These are phyloP conservation scores for Camellia japonica DNA, from an alignment of 148 eudicot species.

Conservation along the genomic window DNA sequence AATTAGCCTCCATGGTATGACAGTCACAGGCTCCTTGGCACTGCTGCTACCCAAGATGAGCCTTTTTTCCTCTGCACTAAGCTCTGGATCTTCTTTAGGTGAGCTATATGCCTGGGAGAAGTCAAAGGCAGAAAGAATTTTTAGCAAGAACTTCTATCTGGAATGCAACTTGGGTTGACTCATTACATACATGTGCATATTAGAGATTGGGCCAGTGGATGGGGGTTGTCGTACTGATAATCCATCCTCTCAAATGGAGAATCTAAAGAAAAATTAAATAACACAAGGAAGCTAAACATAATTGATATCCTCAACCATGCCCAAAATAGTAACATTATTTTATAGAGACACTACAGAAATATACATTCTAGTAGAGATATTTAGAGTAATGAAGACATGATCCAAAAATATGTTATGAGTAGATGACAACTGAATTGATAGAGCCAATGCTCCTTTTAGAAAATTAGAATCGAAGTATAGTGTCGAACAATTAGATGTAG, in stretches of 20 bases:
- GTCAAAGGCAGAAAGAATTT: not conserved
- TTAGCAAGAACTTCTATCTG: not conserved
- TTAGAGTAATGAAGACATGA: not conserved
- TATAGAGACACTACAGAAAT: not conserved
- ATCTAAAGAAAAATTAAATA: not conserved
- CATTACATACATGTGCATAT: not conserved
- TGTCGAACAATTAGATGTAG: not conserved
- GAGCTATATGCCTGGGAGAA: slow-evolving; percentile 74
- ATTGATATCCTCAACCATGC: not conserved
- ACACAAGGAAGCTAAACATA: not conserved
- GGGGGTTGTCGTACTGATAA: not conserved
- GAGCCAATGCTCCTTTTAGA: not conserved
- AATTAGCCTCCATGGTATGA: slow-evolving; percentile 89
- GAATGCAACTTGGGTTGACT: not conserved
- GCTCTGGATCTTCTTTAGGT: slow-evolving; percentile 76
- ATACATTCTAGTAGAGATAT: not conserved
- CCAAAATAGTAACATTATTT: not conserved
- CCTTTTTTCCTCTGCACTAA: slow-evolving; percentile 66
- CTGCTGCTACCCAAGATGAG: slow-evolving; percentile 60
- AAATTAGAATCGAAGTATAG: not conserved
- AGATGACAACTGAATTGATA: not conserved
- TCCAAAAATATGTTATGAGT: not conserved
- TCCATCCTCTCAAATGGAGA: slow-evolving; percentile 2
- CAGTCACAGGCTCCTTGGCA: slow-evolving; percentile 74
- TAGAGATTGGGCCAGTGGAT: not conserved